Percentiles rank a stretch among this genome's conserved stretches.
Conservation (phyloP, 257 asterid genomes). For the Solanum gandarillasii region DNA sequence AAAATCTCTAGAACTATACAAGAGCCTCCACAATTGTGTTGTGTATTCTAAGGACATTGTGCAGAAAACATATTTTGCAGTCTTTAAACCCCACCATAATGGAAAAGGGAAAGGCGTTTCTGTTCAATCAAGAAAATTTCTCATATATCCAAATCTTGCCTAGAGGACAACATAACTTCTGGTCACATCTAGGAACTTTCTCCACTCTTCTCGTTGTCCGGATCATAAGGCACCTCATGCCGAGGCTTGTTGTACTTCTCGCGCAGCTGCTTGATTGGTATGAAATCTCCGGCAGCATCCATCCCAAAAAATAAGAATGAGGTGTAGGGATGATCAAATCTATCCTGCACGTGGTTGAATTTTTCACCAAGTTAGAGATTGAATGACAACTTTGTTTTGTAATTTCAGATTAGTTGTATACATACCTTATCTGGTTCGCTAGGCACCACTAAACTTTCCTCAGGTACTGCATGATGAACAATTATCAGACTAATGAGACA, state of each 20-base stretch:
- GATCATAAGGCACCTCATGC: constrained; percentile 70
- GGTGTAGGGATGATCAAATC: constrained; percentile 82
- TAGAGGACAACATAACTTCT: not conserved
- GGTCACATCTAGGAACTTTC: constrained; percentile 19
- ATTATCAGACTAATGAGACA: not conserved
- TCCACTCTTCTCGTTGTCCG: constrained; percentile 32
- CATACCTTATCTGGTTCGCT: constrained; percentile 51
- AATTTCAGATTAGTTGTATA: not conserved
- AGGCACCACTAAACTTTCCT: constrained; percentile 63
- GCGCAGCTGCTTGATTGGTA: constrained; percentile 85
- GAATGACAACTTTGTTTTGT: not conserved
- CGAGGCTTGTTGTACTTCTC: constrained; percentile 81
- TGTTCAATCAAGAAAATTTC: not conserved
- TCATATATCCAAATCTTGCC: not conserved
- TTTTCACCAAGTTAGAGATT: not conserved
- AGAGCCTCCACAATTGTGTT: not conserved
- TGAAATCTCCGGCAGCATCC: constrained; percentile 88
- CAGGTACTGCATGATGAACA: constrained; percentile 58
- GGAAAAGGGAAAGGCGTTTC: not conserved
- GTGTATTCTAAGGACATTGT: not conserved
- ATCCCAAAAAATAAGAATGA: constrained; percentile 80
- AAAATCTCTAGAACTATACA: not conserved
- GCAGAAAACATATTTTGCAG: not conserved
- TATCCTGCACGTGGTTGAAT: constrained; percentile 27
- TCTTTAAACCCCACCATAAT: not conserved